These are phyloP conservation scores for Physcomitrium patens DNA, from an alignment of 225 moss, liverwort and hornwort species.

Conservation along the genomic window DNA sequence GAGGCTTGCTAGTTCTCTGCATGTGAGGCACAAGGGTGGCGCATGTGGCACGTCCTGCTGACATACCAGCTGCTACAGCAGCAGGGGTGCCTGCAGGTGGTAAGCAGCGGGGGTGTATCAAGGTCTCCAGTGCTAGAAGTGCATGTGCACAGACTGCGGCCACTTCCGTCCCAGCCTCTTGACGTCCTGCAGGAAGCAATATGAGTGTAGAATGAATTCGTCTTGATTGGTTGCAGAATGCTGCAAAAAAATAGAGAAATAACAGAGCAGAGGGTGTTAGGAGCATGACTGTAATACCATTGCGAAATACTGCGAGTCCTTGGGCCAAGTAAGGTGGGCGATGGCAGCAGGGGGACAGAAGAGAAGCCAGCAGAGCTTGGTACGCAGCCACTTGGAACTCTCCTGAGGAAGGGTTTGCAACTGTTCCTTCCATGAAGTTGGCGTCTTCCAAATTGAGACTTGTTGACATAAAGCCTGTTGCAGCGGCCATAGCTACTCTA, in stretches of 20 bases:
- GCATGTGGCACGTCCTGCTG: slow-evolving; percentile 69
- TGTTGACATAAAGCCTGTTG: slow-evolving; percentile 65
- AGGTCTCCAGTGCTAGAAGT: slow-evolving; percentile 84
- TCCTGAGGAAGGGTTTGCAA: slow-evolving; percentile 55
- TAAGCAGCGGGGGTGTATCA: slow-evolving; percentile 95
- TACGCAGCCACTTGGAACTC: slow-evolving; percentile 95
- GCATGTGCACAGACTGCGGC: slow-evolving; percentile 96
- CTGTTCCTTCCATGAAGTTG: slow-evolving; percentile 67
- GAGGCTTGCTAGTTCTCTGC: slow-evolving; percentile 71
- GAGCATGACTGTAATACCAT: slow-evolving; percentile 48
- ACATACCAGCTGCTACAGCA: slow-evolving; percentile 69
- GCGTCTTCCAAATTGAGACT: slow-evolving; percentile 73
- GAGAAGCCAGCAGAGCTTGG: slow-evolving; percentile 87
- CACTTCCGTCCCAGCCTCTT: slow-evolving; percentile 93
- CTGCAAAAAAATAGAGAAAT: slow-evolving; percentile 6
- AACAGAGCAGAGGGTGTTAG: background rate
- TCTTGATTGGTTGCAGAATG: background rate
- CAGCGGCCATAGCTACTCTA: slow-evolving; percentile 90
- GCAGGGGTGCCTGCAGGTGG: slow-evolving; percentile 84
- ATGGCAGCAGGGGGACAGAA: slow-evolving; percentile 96
- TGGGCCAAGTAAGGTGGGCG: slow-evolving; percentile 95
- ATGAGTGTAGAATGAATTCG: background rate
- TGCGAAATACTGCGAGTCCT: slow-evolving; percentile 88
- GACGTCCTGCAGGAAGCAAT: slow-evolving; percentile 70
- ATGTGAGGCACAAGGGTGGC: slow-evolving; percentile 68